These are phyloP conservation scores for Plantago major DNA, from an alignment of 257 asterid species.

Conservation along the genomic window DNA sequence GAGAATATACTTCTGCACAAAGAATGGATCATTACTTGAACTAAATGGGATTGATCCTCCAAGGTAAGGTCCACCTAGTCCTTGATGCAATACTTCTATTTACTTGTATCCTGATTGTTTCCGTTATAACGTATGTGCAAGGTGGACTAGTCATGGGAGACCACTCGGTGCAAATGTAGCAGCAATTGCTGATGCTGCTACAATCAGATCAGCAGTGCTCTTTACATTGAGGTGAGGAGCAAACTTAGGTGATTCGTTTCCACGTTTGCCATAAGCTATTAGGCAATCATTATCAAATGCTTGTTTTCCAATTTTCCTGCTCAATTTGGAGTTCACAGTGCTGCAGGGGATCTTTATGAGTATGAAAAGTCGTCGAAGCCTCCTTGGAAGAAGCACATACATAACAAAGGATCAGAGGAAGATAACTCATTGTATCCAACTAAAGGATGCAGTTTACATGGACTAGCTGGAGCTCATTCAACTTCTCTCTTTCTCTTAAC, in stretches of 20 bases:
- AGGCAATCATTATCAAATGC: neutral
- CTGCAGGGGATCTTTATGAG: conserved; percentile 86
- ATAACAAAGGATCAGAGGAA: conserved; percentile 31
- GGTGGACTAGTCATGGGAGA: conserved; percentile 79
- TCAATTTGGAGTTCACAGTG: conserved; percentile 36
- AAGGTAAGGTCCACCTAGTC: conserved; percentile 36
- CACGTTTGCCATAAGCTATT: conserved; percentile 9
- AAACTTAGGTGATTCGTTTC: neutral
- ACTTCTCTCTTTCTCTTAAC: conserved; percentile 65
- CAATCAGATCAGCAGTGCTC: conserved; percentile 41
- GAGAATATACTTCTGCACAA: conserved; percentile 68
- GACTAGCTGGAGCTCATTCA: conserved; percentile 43
- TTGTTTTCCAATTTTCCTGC: neutral
- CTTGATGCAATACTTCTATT: neutral
- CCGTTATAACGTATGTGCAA: conserved; percentile 11
- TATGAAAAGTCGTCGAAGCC: conserved; percentile 62
- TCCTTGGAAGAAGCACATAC: conserved; percentile 88
- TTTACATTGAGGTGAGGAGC: conserved; percentile 59
- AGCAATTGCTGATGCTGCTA: conserved; percentile 53
- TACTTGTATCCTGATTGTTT: neutral
- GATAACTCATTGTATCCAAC: conserved; percentile 42
- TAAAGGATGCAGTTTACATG: conserved; percentile 50
- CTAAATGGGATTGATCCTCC: conserved; percentile 52
- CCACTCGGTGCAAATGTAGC: conserved; percentile 78
- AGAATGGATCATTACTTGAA: conserved; percentile 52